Evolutionary conservation across 1,284 basidiomycete genomes (phyloP).

Genomic region (Irpex sp.): DNA sequence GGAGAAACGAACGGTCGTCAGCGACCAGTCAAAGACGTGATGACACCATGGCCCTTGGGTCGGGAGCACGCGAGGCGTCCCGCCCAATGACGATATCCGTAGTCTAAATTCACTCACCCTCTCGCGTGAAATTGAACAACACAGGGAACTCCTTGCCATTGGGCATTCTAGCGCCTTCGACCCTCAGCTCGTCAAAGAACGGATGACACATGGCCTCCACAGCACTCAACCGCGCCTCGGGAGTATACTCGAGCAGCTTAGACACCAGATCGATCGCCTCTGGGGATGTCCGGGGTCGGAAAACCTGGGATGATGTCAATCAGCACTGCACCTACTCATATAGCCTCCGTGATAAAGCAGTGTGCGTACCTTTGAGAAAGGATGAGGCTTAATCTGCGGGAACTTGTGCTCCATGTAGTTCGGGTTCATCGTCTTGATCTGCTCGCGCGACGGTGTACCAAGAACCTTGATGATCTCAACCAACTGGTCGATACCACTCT

Average conservation of each 20-base stretch:
- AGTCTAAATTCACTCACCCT: conserved; percentile 57
- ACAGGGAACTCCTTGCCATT: conserved; percentile 95
- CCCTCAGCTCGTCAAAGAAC: conserved; percentile 96
- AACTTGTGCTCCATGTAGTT: conserved; percentile 99
- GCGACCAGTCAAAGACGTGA: conserved; percentile 9
- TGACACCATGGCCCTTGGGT: background rate
- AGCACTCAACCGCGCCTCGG: conserved; percentile 86
- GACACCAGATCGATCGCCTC: conserved; percentile 97
- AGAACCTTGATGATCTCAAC: conserved; percentile 99
- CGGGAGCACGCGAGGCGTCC: conserved; percentile 3
- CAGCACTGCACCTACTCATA: background rate
- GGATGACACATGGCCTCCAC: conserved; percentile 94
- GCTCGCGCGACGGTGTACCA: conserved; percentile 96
- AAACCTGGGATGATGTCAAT: conserved; percentile 61
- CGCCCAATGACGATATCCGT: background rate
- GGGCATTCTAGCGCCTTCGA: conserved; percentile 89
- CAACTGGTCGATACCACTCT: conserved; percentile 99
- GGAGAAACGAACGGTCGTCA: conserved; percentile 11
- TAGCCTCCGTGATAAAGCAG: background rate
- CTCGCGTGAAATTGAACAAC: conserved; percentile 95
- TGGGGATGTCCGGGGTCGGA: conserved; percentile 93
- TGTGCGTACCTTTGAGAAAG: conserved; percentile 80
- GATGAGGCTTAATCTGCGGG: conserved; percentile 98
- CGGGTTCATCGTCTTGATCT: conserved; percentile 99
- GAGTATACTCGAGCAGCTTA: conserved; percentile 96